Percentiles rank a stretch among this genome's conserved stretches.
phyloP scores from a whole-genome alignment of 192 early-diverging fungal species.

The Neocallimastix lanati region DNA sequence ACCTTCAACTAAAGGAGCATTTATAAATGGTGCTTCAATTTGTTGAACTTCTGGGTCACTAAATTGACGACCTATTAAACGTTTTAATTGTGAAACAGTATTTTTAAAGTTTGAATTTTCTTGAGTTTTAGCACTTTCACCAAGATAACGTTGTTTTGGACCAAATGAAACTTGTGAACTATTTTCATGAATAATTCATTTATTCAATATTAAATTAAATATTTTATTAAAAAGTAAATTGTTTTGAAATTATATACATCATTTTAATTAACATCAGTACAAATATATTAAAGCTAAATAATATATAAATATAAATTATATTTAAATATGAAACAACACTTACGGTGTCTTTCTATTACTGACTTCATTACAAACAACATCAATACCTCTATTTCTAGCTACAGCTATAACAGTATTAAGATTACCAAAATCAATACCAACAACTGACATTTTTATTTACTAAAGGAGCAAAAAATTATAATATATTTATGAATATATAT shows the following conservation, averaged over 20 bases:
- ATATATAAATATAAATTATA: too few species aligned
- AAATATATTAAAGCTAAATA: too few species aligned
- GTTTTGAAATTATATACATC: too few species aligned
- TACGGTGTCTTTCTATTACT: conserved; percentile 90
- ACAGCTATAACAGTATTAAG: conserved; percentile 91
- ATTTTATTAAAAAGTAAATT: too few species aligned
- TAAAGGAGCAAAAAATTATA: neutral
- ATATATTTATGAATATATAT: too few species aligned
- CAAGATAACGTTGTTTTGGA: conserved; percentile 83
- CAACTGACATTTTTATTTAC: conserved; percentile 27
- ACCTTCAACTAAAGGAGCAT: conserved; percentile 60
- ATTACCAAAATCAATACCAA: conserved; percentile 94
- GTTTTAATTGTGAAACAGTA: conserved; percentile 78
- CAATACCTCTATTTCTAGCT: conserved; percentile 93
- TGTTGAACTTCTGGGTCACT: conserved; percentile 65
- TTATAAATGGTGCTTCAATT: conserved; percentile 67
- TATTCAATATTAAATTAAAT: neutral
- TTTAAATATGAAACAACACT: too few species aligned
- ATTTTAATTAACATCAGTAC: too few species aligned
- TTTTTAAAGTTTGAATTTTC: conserved; percentile 97
- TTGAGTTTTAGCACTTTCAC: conserved; percentile 78
- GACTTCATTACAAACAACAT: conserved; percentile 90
- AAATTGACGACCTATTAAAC: conserved; percentile 71
- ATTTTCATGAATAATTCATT: too few species aligned
- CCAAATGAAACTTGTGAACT: conserved; percentile 86